Conservation (phyloP, 345 rosid genomes). For the Ceriops tagal region DNA sequence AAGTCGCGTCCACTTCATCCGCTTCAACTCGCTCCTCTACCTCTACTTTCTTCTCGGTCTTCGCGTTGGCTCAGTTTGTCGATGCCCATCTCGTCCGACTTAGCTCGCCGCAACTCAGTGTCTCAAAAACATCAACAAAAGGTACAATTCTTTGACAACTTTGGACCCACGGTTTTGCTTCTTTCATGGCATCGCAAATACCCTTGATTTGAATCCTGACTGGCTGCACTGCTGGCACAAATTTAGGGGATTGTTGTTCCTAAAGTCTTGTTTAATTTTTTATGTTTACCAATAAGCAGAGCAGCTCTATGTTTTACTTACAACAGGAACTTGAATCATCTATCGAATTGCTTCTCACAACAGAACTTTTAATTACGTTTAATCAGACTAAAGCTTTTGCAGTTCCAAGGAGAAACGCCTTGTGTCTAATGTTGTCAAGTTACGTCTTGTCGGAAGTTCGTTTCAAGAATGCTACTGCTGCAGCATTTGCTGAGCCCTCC, state of each 20-base stretch:
- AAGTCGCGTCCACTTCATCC: conserved; percentile 2
- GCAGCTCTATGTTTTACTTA: too few relatives aligned
- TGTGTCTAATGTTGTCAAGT: conserved; percentile 57
- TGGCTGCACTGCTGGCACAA: too few relatives aligned
- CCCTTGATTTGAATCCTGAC: too few relatives aligned
- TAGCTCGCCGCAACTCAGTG: conserved; percentile 4
- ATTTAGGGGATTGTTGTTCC: too few relatives aligned
- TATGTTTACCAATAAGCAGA: too few relatives aligned
- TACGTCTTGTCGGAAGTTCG: conserved; percentile 40
- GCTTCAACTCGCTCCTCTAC: neutral
- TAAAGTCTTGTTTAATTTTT: too few relatives aligned
- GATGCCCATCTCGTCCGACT: conserved; percentile 10
- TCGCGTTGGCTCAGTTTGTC: conserved; percentile 6
- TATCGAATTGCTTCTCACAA: conserved; percentile 26
- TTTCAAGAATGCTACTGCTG: neutral
- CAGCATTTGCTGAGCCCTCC: conserved; percentile 45
- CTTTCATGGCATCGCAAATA: neutral
- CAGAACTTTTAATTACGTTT: conserved; percentile 27
- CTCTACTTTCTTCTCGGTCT: neutral
- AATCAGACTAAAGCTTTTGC: conserved; percentile 73
- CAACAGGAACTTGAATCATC: too few relatives aligned
- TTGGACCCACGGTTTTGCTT: neutral
- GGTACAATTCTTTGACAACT: conserved; percentile 11
- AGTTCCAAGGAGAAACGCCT: conserved; percentile 68
- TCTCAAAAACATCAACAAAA: conserved; percentile 4